These are phyloP conservation scores for Microascus cirrosus DNA, from an alignment of 2,329 filamentous ascomycete genomes.

Conservation along the genomic window DNA sequence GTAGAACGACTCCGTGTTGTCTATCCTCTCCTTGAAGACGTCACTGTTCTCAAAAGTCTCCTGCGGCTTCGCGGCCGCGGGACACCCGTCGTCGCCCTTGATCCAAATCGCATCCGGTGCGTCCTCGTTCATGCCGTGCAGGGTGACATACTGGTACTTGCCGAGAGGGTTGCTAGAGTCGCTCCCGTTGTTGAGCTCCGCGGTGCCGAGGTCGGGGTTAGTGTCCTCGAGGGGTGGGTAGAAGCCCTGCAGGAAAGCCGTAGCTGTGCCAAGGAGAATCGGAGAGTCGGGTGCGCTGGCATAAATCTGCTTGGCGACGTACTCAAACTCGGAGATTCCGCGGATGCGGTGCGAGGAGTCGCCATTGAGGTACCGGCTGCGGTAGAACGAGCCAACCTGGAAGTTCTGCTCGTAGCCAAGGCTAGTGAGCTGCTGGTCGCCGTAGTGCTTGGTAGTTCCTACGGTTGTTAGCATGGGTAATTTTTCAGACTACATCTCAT, in stretches of 20 bases:
- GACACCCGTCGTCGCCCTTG: constrained; percentile 22
- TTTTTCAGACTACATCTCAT: neutral
- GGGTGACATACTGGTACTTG: constrained; percentile 22
- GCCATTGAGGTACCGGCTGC: constrained; percentile 10
- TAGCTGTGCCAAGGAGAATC: constrained; percentile 21
- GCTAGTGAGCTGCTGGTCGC: constrained; percentile 18
- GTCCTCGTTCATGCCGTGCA: constrained; percentile 17
- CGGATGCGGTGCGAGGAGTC: constrained; percentile 16
- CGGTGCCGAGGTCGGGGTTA: constrained; percentile 13
- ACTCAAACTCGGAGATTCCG: constrained; percentile 20
- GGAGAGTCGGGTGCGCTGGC: constrained; percentile 19
- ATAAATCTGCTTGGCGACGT: constrained; percentile 18
- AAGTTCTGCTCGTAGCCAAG: constrained; percentile 21
- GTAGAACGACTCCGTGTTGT: constrained; percentile 19
- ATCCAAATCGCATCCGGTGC: constrained; percentile 24
- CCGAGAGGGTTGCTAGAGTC: constrained; percentile 16
- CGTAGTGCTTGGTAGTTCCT: constrained; percentile 23
- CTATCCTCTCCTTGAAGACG: constrained; percentile 12
- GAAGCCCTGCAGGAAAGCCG: constrained; percentile 21
- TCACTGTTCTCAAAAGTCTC: constrained; percentile 17
- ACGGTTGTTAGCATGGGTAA: neutral
- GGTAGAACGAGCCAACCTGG: constrained; percentile 13
- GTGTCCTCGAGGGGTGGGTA: constrained; percentile 19
- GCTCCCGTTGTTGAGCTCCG: constrained; percentile 19
- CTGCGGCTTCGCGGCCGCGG: constrained; percentile 14